These are phyloP conservation scores for Leptomonas pyrrhocoris DNA, from an alignment of 208 protist species.

Conservation along the genomic window DNA sequence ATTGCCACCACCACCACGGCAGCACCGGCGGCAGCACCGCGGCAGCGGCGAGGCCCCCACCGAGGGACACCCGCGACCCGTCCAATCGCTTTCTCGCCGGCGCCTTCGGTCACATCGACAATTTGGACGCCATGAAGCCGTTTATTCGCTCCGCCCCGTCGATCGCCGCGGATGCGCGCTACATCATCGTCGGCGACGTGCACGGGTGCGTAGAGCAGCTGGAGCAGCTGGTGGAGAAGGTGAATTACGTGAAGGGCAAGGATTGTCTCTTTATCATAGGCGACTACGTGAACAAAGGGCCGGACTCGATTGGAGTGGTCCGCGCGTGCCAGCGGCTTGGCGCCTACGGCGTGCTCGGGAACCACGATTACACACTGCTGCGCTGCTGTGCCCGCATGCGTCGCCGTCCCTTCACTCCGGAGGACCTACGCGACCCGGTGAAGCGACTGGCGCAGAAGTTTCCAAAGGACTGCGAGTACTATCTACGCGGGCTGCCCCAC, in stretches of 20 bases:
- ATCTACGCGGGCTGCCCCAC: conserved; percentile 83
- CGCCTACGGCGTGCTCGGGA: conserved; percentile 85
- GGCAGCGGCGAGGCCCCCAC: neutral
- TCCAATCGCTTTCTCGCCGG: conserved; percentile 38
- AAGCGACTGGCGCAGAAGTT: conserved; percentile 76
- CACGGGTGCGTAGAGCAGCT: conserved; percentile 89
- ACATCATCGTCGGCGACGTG: conserved; percentile 91
- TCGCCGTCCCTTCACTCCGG: conserved; percentile 43
- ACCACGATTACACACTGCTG: conserved; percentile 90
- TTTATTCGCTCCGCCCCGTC: conserved; percentile 69
- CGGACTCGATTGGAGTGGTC: conserved; percentile 81
- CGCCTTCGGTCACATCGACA: conserved; percentile 54
- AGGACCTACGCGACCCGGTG: conserved; percentile 78
- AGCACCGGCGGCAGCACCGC: neutral
- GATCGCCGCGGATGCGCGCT: conserved; percentile 49
- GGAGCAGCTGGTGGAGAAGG: conserved; percentile 74
- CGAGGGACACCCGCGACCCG: conserved; percentile 2
- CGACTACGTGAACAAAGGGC: conserved; percentile 91
- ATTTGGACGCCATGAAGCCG: conserved; percentile 54
- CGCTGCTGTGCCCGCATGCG: conserved; percentile 56
- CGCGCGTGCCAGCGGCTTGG: conserved; percentile 60
- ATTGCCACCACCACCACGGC: neutral
- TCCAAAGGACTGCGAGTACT: conserved; percentile 75
- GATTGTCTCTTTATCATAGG: conserved; percentile 87
- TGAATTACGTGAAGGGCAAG: conserved; percentile 71